These are phyloP conservation scores for Dioscorea dumetorum DNA, from an alignment of 106 monocot species.

Conservation along the genomic window DNA sequence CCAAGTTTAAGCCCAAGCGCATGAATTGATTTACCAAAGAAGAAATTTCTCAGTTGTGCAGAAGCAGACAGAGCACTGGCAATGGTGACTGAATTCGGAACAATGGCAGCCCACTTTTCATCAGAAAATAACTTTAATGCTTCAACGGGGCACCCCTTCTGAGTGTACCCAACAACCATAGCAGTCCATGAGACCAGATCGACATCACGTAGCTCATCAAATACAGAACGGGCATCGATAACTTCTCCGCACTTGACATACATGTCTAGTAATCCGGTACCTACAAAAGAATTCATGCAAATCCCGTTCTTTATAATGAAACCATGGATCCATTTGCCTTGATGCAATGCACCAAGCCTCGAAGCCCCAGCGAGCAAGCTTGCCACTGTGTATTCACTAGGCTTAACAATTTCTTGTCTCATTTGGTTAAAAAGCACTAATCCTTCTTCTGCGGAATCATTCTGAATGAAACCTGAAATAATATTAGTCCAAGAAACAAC, in stretches of 20 bases:
- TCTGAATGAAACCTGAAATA: conserved; percentile 43
- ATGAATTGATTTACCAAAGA: conserved; percentile 34
- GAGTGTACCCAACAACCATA: conserved; percentile 55
- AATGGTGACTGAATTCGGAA: conserved; percentile 52
- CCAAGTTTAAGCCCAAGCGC: conserved; percentile 33
- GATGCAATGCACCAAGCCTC: conserved; percentile 23
- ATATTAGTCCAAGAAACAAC: conserved; percentile 58
- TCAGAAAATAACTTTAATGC: conserved; percentile 42
- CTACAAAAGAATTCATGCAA: conserved; percentile 23
- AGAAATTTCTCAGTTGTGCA: conserved; percentile 19
- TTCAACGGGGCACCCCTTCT: conserved; percentile 25
- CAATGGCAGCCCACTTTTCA: conserved; percentile 12
- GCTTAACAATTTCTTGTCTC: conserved; percentile 17
- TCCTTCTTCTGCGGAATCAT: conserved; percentile 26
- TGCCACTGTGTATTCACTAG: conserved; percentile 33
- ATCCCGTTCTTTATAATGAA: conserved; percentile 31
- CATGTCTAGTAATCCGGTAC: conserved; percentile 48
- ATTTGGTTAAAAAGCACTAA: conserved; percentile 51
- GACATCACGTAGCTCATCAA: conserved; percentile 21
- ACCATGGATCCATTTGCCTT: conserved; percentile 66
- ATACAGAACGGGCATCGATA: conserved; percentile 28
- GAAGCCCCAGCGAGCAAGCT: conserved; percentile 40
- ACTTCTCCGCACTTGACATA: conserved; percentile 52
- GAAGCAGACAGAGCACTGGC: conserved; percentile 43
- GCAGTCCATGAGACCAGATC: conserved; percentile 53